Percentiles rank a stretch among this genome's conserved stretches.
Evolutionary conservation across 352 stramenopile species (phyloP).

Genomic region (Thraustochytrium sp.): DNA sequence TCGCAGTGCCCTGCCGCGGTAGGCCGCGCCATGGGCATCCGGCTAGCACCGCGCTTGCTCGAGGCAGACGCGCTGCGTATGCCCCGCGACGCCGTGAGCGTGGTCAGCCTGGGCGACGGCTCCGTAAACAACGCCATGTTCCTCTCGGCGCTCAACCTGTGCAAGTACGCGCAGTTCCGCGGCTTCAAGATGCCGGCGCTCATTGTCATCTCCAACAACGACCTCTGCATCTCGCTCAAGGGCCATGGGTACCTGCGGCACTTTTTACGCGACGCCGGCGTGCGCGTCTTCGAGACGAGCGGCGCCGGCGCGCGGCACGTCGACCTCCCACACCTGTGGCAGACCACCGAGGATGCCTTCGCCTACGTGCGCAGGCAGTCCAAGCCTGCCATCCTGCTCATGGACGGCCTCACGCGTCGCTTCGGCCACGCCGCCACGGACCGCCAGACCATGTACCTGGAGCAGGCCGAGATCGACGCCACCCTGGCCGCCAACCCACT

Average conservation of each 20-base stretch:
- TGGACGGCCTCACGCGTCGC: slow-evolving; percentile 57
- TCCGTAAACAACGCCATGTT: slow-evolving; percentile 70
- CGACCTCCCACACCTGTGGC: slow-evolving; percentile 60
- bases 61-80: background rate
- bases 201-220: slow-evolving; percentile 67
- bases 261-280: slow-evolving; percentile 46
- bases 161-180: slow-evolving; percentile 58
- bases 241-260: slow-evolving; percentile 56
- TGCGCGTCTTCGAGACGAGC: slow-evolving; percentile 55
- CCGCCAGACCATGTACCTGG: slow-evolving; percentile 61
- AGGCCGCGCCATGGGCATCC: slow-evolving; percentile 62
- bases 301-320: slow-evolving; percentile 43
- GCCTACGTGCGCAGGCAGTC: slow-evolving; percentile 55
- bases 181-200: slow-evolving; percentile 62
- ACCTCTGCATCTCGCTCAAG: slow-evolving; percentile 61
- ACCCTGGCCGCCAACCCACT: slow-evolving; percentile 32
- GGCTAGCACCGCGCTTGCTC: slow-evolving; percentile 45
- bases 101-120: slow-evolving; percentile 66
- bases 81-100: slow-evolving; percentile 53
- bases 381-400: slow-evolving; percentile 57
- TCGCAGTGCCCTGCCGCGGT: slow-evolving; percentile 65
- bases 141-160: slow-evolving; percentile 61
- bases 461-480: slow-evolving; percentile 46
- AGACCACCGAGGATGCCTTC: slow-evolving; percentile 56
- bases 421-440: slow-evolving; percentile 71